These are phyloP conservation scores for Solanum bukasovii DNA, from an alignment of 257 asterid genomes.

Conservation along the genomic window DNA sequence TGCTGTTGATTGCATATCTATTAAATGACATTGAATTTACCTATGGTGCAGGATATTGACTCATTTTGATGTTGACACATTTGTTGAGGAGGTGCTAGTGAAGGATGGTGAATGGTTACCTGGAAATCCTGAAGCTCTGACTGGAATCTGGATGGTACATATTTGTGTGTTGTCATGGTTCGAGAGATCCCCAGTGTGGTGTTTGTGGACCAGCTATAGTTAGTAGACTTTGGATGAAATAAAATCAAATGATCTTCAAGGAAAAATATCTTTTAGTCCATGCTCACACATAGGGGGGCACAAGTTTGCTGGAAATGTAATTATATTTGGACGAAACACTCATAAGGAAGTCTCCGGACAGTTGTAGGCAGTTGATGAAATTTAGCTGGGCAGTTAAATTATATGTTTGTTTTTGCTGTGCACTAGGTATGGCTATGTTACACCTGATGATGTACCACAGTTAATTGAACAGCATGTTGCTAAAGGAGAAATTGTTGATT, in stretches of 20 bases:
- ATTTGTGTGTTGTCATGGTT: conserved; percentile 90
- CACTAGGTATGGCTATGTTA: conserved; percentile 83
- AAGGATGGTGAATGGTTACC: conserved; percentile 86
- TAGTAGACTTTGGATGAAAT: conserved; percentile 57
- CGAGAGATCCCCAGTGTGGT: conserved; percentile 80
- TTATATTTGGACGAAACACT: conserved; percentile 63
- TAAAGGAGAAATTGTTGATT: conserved; percentile 73
- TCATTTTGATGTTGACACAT: conserved; percentile 90
- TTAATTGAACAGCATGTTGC: conserved; percentile 76
- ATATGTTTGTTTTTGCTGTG: conserved; percentile 12
- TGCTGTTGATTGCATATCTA: background rate
- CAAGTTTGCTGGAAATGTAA: conserved; percentile 78
- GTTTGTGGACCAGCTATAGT: conserved; percentile 77
- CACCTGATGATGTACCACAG: conserved; percentile 75
- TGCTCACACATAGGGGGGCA: conserved; percentile 95
- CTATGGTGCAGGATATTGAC: conserved; percentile 75
- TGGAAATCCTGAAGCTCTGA: conserved; percentile 80
- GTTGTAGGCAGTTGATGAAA: background rate
- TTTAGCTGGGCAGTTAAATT: background rate
- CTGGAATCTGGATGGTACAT: conserved; percentile 54
- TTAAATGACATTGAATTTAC: background rate
- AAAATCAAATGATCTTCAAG: conserved; percentile 48
- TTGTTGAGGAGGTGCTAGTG: conserved; percentile 96
- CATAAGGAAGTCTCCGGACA: conserved; percentile 67
- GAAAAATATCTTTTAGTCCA: conserved; percentile 69